Evolutionary conservation across 2,329 filamentous ascomycete species (phyloP), one percentile per base, ranked within the genome.

Genomic region (Diaporthe ilicicola): DNA sequence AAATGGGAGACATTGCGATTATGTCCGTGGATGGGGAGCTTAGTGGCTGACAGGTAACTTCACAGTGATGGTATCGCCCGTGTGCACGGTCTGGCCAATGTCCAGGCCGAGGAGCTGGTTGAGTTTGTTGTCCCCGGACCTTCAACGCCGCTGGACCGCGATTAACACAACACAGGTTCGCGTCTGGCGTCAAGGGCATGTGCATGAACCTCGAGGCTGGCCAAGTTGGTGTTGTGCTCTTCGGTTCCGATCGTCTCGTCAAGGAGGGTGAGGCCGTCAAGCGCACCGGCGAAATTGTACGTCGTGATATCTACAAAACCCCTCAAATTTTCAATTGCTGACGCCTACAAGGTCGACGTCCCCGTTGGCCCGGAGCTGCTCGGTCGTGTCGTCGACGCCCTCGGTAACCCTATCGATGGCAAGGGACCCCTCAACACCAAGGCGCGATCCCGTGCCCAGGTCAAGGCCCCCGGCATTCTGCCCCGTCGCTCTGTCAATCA

Each of bases 151-250:
- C 29, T 27, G 53, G 37, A 39, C 65, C 59, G 44, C 50, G 68
- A 73, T 75, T 73, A 74, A 78, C 74, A 29, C 32, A 44, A 72
- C 73, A 48, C 77, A 98, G 95, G 90, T 99, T 99, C 89, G 94
- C 96, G 81, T 99, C 96, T 77, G 96, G 96, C 86, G 96, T 98
- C 87, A 98, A 98, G 92, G 96, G 96, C 86, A 99, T 99, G 96
- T 98, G 95, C 94, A 98, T 99, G 95, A 99, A 99, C 93, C 92
- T 99, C 87, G 96, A 99, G 89, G 96, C 96, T 86, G 96, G 96
- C 85, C 96, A 98, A 88, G 96, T 99, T 88, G 96, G 96, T 97
- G 95, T 99, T 82, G 96, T 99, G 91, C 91, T 99, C 83, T 99
- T 99, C 91, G 96, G 96, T 92, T 98, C 96, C 83, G 96, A 99